Evolutionary conservation across 768 basidiomycete species (phyloP).

Genomic region (Lactifluus piperatus): DNA sequence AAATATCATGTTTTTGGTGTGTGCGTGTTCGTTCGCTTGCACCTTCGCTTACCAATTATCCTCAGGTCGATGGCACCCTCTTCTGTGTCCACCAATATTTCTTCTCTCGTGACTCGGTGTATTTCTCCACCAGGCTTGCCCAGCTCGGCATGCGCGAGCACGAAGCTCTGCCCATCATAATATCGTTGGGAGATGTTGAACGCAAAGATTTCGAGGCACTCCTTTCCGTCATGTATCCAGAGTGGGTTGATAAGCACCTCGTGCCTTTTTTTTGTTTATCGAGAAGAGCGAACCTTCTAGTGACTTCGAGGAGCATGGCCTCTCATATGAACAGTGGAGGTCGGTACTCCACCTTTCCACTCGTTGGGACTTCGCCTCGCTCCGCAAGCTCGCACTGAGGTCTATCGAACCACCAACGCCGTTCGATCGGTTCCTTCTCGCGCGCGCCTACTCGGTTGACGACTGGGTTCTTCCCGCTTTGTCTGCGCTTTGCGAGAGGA

Average conservation of each 20-base stretch:
- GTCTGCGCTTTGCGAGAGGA: constrained; percentile 14
- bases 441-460: constrained; percentile 12
- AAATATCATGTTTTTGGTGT: constrained; percentile 16
- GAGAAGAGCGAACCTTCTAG: neutral
- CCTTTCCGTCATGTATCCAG: constrained; percentile 20
- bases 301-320: constrained; percentile 8
- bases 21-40: neutral
- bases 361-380: constrained; percentile 18
- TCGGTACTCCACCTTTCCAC: constrained; percentile 19
- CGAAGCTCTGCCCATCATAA: constrained; percentile 4
- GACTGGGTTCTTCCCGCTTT: constrained; percentile 13
- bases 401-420: constrained; percentile 16
- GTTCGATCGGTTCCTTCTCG: constrained; percentile 17
- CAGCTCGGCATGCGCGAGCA: constrained; percentile 9
- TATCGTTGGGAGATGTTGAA: constrained; percentile 11
- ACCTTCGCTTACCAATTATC: neutral
- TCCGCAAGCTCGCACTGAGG: constrained; percentile 18
- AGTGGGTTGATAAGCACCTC: constrained; percentile 1
- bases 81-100: constrained; percentile 17
- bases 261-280: neutral
- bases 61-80: constrained; percentile 10
- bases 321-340: constrained; percentile 19
- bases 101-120: constrained; percentile 12
- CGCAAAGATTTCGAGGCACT: constrained; percentile 17
- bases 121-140: constrained; percentile 8